Evolutionary conservation across 805 yeast genomes (phyloP), one percentile per base, ranked within the genome.

Genomic region (Zygoascus bituminiphila): DNA sequence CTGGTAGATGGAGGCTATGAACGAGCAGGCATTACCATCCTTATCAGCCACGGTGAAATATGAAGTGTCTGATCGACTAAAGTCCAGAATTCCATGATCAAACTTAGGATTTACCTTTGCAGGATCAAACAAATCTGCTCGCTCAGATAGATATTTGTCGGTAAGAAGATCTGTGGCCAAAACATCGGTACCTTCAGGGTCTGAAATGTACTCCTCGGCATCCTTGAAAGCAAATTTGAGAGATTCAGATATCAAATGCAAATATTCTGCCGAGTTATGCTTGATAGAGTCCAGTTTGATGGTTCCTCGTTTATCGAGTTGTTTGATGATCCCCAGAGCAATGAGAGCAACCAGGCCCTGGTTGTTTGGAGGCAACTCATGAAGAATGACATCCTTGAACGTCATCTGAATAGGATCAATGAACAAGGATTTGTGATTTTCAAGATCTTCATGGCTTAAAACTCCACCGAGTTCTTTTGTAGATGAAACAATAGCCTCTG

Each of bases 341-440:
- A 83, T 66, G 44, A 85, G 67, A 0, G 89, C 93, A 41, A 85
- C 84, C 12, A 85, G 64, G 7, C 94, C 94, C 47, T 85, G 87
- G 3, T 91, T 87, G 62, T 81, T 84, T 12, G 95, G 95, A 9
- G 95, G 93, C 53, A 84, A 79, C 62, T 85, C 93, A 86, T 89
- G 82, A 22, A 85, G 68, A 24, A 70, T 73, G 44, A 73, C 70
- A 42, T 75, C 67, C 48, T 79, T 71, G 9, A 57, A 52, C n/a
- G 7, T 75, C 72, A 47, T 62, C 15, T 66, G 65, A 17, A 84
- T 76, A 2, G 94, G 91, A 1, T 80, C 81, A 21, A 83, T 82
- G 55, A 77, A 72, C 0, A 82, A 73, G 1, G 88, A 75, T 0
- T 73, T 65, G 62, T 85, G 93, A 19, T 58, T 53, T 15, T 64